phyloP scores from a whole-genome alignment of 2,329 filamentous ascomycete species.

The Hymenoscyphus scutula region DNA sequence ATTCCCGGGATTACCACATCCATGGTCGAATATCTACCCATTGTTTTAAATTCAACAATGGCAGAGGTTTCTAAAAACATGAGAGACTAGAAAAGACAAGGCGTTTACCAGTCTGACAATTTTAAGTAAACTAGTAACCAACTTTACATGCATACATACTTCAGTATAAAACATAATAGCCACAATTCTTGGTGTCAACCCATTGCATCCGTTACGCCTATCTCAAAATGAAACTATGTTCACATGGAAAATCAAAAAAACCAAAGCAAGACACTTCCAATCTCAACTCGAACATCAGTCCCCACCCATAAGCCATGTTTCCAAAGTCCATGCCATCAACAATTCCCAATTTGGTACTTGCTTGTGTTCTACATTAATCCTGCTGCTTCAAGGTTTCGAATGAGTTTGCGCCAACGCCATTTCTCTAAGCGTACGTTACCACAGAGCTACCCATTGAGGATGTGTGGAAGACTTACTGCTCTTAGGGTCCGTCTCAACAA shows the following conservation, averaged over 20 bases:
- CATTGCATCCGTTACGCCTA: background rate
- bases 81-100: background rate
- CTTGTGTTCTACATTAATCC: background rate
- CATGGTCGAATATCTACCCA: background rate
- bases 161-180: background rate
- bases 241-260: background rate
- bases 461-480: background rate
- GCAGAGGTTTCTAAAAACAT: background rate
- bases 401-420: conserved; percentile 14
- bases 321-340: background rate
- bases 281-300: background rate
- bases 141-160: background rate
- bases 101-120: background rate
- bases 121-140: background rate
- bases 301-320: background rate
- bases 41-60: background rate
- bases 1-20: background rate
- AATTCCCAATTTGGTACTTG: background rate
- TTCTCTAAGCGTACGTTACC: conserved; percentile 13
- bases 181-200: background rate
- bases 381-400: conserved; percentile 1
- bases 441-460: background rate
- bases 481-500: background rate
- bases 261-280: background rate
- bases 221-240: background rate